Conservation (phyloP, 305 asterid genomes). For the Andrographis paniculata region DNA sequence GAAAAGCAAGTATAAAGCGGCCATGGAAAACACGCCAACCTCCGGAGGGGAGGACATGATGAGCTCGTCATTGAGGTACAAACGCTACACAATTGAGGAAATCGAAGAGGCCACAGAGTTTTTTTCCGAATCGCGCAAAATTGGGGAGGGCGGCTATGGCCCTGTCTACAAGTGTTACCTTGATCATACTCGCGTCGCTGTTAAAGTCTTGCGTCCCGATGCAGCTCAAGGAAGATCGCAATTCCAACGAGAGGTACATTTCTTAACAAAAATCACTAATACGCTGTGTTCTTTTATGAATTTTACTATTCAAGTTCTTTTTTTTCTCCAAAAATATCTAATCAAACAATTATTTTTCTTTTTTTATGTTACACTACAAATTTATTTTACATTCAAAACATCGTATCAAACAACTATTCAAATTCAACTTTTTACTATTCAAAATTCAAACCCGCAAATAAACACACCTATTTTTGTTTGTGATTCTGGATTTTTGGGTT, state of each 20-base stretch:
- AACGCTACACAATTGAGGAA: conserved; percentile 47
- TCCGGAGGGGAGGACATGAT: conserved; percentile 20
- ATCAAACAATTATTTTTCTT: no score
- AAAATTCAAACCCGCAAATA: no score
- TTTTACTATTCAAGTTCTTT: no score
- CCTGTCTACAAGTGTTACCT: conserved; percentile 31
- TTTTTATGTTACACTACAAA: no score
- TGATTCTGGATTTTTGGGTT: no score
- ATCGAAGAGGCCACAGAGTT: conserved; percentile 49
- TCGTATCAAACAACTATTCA: no score
- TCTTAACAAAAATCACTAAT: not conserved
- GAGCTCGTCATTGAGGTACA: conserved; percentile 31
- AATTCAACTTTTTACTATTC: no score
- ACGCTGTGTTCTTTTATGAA: no score
- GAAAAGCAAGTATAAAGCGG: conserved; percentile 18
- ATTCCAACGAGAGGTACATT: conserved; percentile 48
- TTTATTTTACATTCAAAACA: no score
- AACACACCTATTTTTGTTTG: no score
- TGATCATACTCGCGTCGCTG: conserved; percentile 4
- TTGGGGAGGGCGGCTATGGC: conserved; percentile 77
- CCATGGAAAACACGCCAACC: conserved; percentile 21
- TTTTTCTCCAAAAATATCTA: no score
- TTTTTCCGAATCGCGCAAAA: conserved; percentile 30
- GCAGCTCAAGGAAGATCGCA: conserved; percentile 63
- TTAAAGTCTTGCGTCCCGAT: conserved; percentile 52